A percentile compares a stretch with the other conserved stretches of the same genome.
phyloP scores from a whole-genome alignment of 2,329 filamentous ascomycete species.

The Aspergillus versicolor region DNA sequence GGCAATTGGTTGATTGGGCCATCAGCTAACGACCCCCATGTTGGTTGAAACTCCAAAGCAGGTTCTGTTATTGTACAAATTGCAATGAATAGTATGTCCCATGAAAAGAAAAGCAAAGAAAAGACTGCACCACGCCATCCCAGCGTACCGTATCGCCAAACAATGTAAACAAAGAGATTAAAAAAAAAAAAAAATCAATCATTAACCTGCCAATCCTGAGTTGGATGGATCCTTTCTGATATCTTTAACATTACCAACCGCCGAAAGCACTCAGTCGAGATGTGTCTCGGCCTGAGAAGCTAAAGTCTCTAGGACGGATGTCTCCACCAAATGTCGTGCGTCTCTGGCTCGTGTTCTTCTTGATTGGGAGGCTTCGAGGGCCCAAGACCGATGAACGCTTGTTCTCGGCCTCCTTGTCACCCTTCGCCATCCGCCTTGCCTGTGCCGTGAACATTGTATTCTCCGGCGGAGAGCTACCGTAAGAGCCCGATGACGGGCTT shows the following conservation, averaged over 20 bases:
- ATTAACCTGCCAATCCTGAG: constrained; percentile 16
- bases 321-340: constrained; percentile 45
- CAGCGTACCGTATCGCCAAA: constrained; percentile 19
- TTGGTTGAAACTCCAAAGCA: constrained; percentile 9
- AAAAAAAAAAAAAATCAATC: constrained; percentile 17
- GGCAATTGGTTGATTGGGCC: not conserved
- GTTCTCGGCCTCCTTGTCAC: constrained; percentile 56
- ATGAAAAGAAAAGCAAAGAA: constrained; percentile 17
- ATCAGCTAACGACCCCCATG: not conserved
- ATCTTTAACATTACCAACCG: constrained; percentile 34
- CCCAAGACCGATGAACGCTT: constrained; percentile 60
- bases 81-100: constrained; percentile 24
- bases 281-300: constrained; percentile 38
- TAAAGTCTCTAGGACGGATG: constrained; percentile 39
- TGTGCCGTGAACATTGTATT: constrained; percentile 65
- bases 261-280: constrained; percentile 39
- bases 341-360: constrained; percentile 50
- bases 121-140: constrained; percentile 23
- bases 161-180: constrained; percentile 15
- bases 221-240: constrained; percentile 23
- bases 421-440: constrained; percentile 65
- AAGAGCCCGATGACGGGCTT: constrained; percentile 52
- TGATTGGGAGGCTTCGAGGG: constrained; percentile 59
- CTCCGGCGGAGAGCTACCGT: constrained; percentile 56
- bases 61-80: constrained; percentile 30